Evolutionary conservation across 495 filamentous ascomycete genomes (phyloP).

Genomic region (Xanthoparmelia taractica): DNA sequence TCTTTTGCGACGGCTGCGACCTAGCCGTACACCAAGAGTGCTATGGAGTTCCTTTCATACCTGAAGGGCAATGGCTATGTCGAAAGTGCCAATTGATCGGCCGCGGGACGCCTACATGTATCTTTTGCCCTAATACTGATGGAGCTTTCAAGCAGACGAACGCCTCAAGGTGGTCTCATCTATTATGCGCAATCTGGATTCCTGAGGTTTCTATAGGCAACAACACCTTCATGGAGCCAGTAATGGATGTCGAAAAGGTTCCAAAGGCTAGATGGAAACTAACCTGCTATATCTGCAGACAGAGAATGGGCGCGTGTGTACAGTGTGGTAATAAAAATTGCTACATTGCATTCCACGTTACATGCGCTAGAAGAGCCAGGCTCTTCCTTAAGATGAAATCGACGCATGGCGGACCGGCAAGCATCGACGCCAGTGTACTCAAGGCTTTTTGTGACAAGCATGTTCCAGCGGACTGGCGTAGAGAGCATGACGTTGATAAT

Average conservation of each 20-base stretch:
- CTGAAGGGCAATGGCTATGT: slow-evolving; percentile 97
- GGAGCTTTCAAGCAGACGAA: slow-evolving; percentile 98
- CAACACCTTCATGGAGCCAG: slow-evolving; percentile 93
- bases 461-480: slow-evolving; percentile 79
- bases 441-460: slow-evolving; percentile 98
- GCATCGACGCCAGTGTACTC: slow-evolving; percentile 77
- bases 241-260: slow-evolving; percentile 95
- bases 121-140: slow-evolving; percentile 96
- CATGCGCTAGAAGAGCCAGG: slow-evolving; percentile 79
- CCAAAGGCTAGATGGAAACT: slow-evolving; percentile 90
- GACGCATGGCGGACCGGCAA: slow-evolving; percentile 65
- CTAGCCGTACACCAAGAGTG: slow-evolving; percentile 97
- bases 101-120: slow-evolving; percentile 83
- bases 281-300: slow-evolving; percentile 92
- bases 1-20: slow-evolving; percentile 98
- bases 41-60: slow-evolving; percentile 97
- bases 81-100: slow-evolving; percentile 95
- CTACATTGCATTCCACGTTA: slow-evolving; percentile 97
- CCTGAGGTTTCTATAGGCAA: slow-evolving; percentile 96
- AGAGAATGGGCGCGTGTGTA: slow-evolving; percentile 96
- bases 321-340: slow-evolving; percentile 97
- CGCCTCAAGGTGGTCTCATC: slow-evolving; percentile 88
- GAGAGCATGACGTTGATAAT: slow-evolving; percentile 69
- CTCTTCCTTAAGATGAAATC: slow-evolving; percentile 97
- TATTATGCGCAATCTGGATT: slow-evolving; percentile 97